Base-by-base conservation (phyloP, 1,139 yeast species). In the Pichia sp. region DNA sequence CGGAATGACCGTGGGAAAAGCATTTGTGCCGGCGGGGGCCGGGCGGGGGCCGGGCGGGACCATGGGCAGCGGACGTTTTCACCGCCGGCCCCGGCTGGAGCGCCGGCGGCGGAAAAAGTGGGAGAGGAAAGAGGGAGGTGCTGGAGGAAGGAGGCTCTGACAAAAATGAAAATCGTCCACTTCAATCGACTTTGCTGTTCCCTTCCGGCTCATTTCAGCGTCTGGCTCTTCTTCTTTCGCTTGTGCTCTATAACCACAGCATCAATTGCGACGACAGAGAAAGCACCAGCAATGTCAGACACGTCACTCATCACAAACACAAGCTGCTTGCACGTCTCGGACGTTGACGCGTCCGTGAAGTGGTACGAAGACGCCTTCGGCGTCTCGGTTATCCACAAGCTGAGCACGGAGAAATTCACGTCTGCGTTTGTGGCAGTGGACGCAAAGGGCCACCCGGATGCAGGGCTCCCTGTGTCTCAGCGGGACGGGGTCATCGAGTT, bases 401-500 rank as follows among this genome's bases (percentile, higher is more conserved):
- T 80, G 62, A 78, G 80, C 49, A 75, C 82, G 57, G 79, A 83
- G 4, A 78, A 80, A 58, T 85, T 82, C 69, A 79, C 86, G 46
- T 74, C 89, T 53, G 88, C 86, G 72, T 82, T 87, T 72, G 71
- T 93, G 60, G 85, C 83, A 5, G 78, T 81, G 62, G 81, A 81
- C 55, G 70, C 75, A 4, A 70, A 72, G n/a, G 70, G 70, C 8
- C 73, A 80, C 15, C 74, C 73, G 29, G 64, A 72, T 56, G 67
- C 71, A 16, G 78, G 77, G 45, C 72, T 73, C 57, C 78, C 81
- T 47, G 80, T 85, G 75, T 75, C 83, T 47, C 82, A 79, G 47
- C 79, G 90, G 59, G 80, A 80, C 61, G 98, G 97, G 52, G 79
- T 92, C 23, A 76, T 93, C 59, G 97, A 90, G 70, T 78, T 93